phyloP scores from a whole-genome alignment of 2,329 filamentous ascomycete species.

The Monascus ruber region DNA sequence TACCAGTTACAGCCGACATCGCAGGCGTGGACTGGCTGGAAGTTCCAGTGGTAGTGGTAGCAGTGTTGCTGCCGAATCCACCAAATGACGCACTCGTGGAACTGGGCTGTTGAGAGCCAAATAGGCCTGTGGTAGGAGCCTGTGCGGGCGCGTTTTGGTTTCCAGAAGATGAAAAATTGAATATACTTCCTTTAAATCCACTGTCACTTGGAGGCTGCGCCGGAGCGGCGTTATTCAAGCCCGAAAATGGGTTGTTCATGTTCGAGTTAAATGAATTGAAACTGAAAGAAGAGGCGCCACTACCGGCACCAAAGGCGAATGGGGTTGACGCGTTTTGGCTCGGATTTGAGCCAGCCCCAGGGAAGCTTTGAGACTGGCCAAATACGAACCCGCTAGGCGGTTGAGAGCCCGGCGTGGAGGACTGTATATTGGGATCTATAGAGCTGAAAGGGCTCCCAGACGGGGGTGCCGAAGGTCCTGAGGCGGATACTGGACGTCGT shows the following conservation, averaged over 20 bases:
- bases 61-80: conserved; percentile 3
- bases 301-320: conserved; percentile 19
- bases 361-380: conserved; percentile 27
- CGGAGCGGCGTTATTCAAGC: conserved; percentile 10
- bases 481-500: conserved; percentile 14
- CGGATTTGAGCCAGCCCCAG: conserved; percentile 13
- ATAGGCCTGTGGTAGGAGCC: conserved; percentile 9
- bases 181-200: conserved; percentile 21
- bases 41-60: conserved; percentile 3
- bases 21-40: conserved; percentile 7
- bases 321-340: conserved; percentile 16
- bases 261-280: conserved; percentile 14
- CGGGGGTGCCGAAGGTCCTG: conserved; percentile 6
- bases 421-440: conserved; percentile 18
- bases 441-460: conserved; percentile 18
- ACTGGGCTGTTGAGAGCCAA: conserved; percentile 7
- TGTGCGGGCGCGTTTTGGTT: conserved; percentile 12
- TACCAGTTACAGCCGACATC: conserved; percentile 8
- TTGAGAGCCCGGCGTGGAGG: conserved; percentile 9
- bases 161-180: conserved; percentile 15
- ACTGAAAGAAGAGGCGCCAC: conserved; percentile 19
- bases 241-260: conserved; percentile 27
- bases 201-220: conserved; percentile 9
- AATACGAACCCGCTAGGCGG: conserved; percentile 23
- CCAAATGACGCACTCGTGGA: background rate